A percentile compares a stretch with the other conserved stretches of the same genome.
These are phyloP conservation scores for Forsythia viridissima DNA, from an alignment of 257 asterid genomes.

Conservation along the genomic window DNA sequence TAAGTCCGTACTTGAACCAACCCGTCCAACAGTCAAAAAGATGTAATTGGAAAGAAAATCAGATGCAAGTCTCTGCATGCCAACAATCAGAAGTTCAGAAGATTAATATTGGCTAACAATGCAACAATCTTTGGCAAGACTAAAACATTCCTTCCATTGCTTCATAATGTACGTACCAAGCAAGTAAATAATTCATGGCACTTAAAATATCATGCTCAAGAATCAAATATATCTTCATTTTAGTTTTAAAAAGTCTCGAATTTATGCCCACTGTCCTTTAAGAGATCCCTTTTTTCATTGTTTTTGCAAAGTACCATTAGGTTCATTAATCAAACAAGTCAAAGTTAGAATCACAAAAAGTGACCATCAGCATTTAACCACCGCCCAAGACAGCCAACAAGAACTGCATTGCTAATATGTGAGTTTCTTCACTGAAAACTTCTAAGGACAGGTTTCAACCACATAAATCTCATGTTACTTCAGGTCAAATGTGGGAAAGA, in stretches of 20 bases:
- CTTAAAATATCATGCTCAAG: neutral
- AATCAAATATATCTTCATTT: neutral
- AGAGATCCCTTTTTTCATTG: neutral
- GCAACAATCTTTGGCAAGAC: neutral
- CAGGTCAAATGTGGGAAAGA: neutral
- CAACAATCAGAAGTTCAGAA: conserved; percentile 20
- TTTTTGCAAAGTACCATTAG: neutral
- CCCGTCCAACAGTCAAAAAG: conserved; percentile 87
- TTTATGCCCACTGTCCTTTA: neutral
- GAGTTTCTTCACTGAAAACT: neutral
- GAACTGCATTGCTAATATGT: neutral
- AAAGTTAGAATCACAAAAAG: neutral
- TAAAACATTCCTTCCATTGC: conserved; percentile 1
- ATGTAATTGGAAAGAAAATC: conserved; percentile 84
- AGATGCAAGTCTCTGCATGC: conserved; percentile 83
- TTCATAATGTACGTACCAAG: neutral
- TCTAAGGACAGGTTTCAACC: neutral
- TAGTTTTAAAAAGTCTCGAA: neutral
- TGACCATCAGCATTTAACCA: neutral
- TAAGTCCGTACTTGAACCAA: conserved; percentile 88
- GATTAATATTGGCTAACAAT: conserved; percentile 2
- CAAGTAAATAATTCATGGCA: neutral
- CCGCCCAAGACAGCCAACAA: conserved; percentile 10
- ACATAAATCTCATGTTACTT: neutral
- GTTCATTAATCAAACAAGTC: neutral